These are phyloP conservation scores for Podaxis sp. DNA, from an alignment of 768 basidiomycete species.

Conservation along the genomic window DNA sequence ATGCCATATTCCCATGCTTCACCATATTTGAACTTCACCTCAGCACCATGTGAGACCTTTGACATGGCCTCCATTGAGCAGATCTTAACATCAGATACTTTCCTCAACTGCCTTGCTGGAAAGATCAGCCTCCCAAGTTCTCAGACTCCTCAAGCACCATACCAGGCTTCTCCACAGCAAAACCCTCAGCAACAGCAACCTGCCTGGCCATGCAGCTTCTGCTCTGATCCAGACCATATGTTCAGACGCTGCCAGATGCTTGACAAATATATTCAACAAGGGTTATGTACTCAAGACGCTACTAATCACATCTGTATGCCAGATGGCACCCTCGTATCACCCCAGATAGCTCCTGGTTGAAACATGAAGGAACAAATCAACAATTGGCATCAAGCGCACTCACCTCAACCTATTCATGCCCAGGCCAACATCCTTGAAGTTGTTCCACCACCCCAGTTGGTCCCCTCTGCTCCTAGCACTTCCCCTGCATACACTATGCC, in stretches of 20 bases:
- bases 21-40: too few species aligned
- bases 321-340: background rate
- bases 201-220: background rate
- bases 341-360: background rate
- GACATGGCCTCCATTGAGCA: too few species aligned
- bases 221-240: background rate
- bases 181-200: background rate
- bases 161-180: background rate
- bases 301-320: background rate
- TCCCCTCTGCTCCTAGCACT: too few species aligned
- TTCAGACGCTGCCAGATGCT: background rate
- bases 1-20: too few species aligned
- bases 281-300: background rate
- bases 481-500: background rate
- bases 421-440: background rate
- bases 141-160: background rate
- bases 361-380: slow-evolving; percentile 5
- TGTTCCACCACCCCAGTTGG: background rate
- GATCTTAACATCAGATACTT: too few species aligned
- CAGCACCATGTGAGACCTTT: too few species aligned
- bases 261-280: background rate
- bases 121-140: too few species aligned
- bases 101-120: too few species aligned
- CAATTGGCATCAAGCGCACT: background rate
- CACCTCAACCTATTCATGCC: background rate